Base-by-base conservation (phyloP, 345 rosid genomes). In the Syzygium grande region DNA sequence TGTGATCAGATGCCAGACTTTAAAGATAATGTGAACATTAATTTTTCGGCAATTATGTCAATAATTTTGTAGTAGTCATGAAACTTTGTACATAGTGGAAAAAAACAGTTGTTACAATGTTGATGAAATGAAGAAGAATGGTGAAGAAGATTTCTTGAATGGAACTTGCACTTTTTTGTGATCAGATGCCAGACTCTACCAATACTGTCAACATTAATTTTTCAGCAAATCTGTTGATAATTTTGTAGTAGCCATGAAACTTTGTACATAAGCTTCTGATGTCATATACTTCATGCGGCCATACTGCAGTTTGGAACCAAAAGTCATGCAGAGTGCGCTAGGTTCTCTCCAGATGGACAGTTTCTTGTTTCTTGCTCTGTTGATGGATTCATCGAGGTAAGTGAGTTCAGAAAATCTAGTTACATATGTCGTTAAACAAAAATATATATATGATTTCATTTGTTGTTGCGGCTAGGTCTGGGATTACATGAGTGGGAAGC, bases 401-500 rank as follows among this genome's bases (percentile, higher is more conserved):
- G 43, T 85, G 34, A 29, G n/a, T 34, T 68, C 25, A 80, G 27
- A 51, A 49, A 52, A 41, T 30, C 86, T 84, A 84, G 63, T 38
- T 84, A 14, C 43, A 10, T 5, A 53, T 52, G 23, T 29, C n/a
- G 3, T 30, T 9, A 19, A 11, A 10, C 49, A 10, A 34, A 73
- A 34, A 73, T 9, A 22, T 9, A 68, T 9, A 84, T 29, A 51
- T 87, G 53, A 79, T 86, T 88, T 54, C 89, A 86, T 53, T 89
- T 85, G 84, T 13, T 79, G 56, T 84, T 53, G 86, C 19, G 43
- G 56, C 80, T 87, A 97, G 99, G 99, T 98, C 77, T 98, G 99
- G 99, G 99, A 98, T 93, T 95, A 98, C 89, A 88, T 97, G 78
- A 98, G 96, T 87, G 99, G 99, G 87, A 98, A 98, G 93, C 95